A percentile compares a stretch with the other conserved stretches of the same genome.
Evolutionary conservation across 805 yeast species (phyloP).

Genomic region (Spathaspora boniae): DNA sequence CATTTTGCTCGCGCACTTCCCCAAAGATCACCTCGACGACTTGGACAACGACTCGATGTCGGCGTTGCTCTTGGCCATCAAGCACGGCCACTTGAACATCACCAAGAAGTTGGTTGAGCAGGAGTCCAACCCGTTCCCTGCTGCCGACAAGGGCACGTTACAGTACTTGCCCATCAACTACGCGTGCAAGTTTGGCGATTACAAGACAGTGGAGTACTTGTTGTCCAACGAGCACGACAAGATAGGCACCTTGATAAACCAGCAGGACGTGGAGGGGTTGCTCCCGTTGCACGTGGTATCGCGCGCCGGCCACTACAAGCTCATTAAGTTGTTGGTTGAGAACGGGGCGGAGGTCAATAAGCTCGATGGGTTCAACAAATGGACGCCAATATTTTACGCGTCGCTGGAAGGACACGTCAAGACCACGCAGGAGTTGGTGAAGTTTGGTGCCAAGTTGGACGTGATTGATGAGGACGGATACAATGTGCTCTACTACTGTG

Average conservation of each 20-base stretch:
- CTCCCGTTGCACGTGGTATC: slow-evolving; percentile 87
- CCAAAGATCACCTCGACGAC: slow-evolving; percentile 39
- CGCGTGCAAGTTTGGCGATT: slow-evolving; percentile 85
- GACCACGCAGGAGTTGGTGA: slow-evolving; percentile 68
- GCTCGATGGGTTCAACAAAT: slow-evolving; percentile 79
- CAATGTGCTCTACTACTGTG: slow-evolving; percentile 82
- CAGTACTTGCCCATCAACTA: slow-evolving; percentile 76
- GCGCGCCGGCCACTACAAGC: slow-evolving; percentile 68
- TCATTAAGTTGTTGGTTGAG: slow-evolving; percentile 65
- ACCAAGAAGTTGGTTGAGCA: slow-evolving; percentile 28
- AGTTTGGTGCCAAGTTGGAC: slow-evolving; percentile 65
- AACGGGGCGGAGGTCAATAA: slow-evolving; percentile 74
- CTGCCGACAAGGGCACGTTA: slow-evolving; percentile 48
- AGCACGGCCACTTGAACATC: slow-evolving; percentile 53
- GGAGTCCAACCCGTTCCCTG: slow-evolving; percentile 39
- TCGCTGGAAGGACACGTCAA: slow-evolving; percentile 77
- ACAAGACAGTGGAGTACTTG: slow-evolving; percentile 61
- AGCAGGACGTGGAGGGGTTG: slow-evolving; percentile 82
- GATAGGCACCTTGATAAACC: slow-evolving; percentile 31
- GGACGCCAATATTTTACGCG: slow-evolving; percentile 93
- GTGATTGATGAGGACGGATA: slow-evolving; percentile 75
- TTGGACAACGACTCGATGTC: slow-evolving; percentile 76
- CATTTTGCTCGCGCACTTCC: slow-evolving; percentile 37
- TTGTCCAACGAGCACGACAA: slow-evolving; percentile 37
- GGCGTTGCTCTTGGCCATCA: slow-evolving; percentile 77